Base-by-base conservation (phyloP, 148 eudicot genomes). In the Amaranthus cruentus region DNA sequence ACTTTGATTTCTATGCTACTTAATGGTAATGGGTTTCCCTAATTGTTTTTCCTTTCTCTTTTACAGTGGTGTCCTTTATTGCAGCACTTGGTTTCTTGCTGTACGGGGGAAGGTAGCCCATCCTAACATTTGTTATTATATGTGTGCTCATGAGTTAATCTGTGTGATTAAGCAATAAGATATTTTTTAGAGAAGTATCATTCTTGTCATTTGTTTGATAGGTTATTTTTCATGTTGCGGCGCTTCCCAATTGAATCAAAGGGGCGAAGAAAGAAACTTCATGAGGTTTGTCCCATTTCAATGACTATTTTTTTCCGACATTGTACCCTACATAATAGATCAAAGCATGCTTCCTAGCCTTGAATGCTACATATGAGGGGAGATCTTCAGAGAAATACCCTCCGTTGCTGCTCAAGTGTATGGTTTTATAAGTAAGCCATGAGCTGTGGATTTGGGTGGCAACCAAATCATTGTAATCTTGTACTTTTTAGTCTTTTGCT, bases 211-310 rank as follows among this genome's bases (percentile, higher is more conserved):
- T 73, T 55, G 72, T 28, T 38, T 66, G 70, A 60, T 78, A 88
- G 92, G 71, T 79, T 88, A 68, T 88, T 86, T 72, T 70, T 73
- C 62, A 88, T 88, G 92, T 79, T 88, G 55, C 66, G 84, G 59
- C 85, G 90, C 57, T 88, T 88, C 76, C 92, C 92, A 69, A 79
- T 88, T 62, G 92, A 88, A 83, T 88, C 92, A 46, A 88, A 83
- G 75, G 92, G 92, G 48, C 79, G 92, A 69, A 78, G 88, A 71
- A 88, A 86, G 70, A 88, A 88, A 78, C 88, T 88, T 65, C 86
- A 77, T 50, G 98, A 94, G 97, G 98, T 94, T 75, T 72, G 89
- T 84, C 55, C 60, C 52, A 66, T 50, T 76, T 9, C 15, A 5
- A 2, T 2, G 38, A 28, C 38, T 28, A 28, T 28, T 28, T 28